Evolutionary conservation across 345 rosid genomes (phyloP), one percentile per base, ranked within the genome.

Genomic region (Acer campestre): DNA sequence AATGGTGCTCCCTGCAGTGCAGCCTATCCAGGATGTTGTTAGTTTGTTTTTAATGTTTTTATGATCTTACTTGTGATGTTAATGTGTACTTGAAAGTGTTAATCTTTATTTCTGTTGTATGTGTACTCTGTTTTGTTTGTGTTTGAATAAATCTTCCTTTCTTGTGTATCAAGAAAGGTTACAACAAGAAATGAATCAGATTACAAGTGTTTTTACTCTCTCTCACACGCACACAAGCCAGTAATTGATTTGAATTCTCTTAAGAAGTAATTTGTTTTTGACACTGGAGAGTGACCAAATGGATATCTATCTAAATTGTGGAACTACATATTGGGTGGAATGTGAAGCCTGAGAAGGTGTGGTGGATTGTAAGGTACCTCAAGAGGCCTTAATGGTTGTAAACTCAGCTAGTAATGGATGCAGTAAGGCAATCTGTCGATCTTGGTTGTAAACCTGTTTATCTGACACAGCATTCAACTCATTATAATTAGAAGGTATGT

Each of bases 321-420:
- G 38, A 81, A 85, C 9, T 80, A 86, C 61, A 91, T 35, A 78
- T 82, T 40, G 97, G 95, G 29, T 93, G 95, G 97, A 89, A 81
- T 53, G 75, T 80, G 53, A 85, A 74, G 77, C 92, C 95, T 27
- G 84, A 86, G 81, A 79, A 68, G 67, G 85, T 84, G 27, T 64
- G 0, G 85, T 88, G 27, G 51, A 58, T 48, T 76, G 83, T 23
- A 80, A 77, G 66, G 72, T 86, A 64, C 88, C 97, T 0, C 95
- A 91, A 29, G 31, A 29, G 31, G 31, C 31, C 31, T 77, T 78
- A 86, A 88, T 91, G 95, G 75, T 90, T 46, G n/a, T n/a, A n/a
- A 84, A 90, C 93, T 71, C 94, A 89, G 79, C 11, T 86, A n/a
- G 92, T 92, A 49, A 13, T 90, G 35, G 93, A 89, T 72, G 88